Conservation (phyloP, 768 basidiomycete species). For the Boletales sp. region DNA sequence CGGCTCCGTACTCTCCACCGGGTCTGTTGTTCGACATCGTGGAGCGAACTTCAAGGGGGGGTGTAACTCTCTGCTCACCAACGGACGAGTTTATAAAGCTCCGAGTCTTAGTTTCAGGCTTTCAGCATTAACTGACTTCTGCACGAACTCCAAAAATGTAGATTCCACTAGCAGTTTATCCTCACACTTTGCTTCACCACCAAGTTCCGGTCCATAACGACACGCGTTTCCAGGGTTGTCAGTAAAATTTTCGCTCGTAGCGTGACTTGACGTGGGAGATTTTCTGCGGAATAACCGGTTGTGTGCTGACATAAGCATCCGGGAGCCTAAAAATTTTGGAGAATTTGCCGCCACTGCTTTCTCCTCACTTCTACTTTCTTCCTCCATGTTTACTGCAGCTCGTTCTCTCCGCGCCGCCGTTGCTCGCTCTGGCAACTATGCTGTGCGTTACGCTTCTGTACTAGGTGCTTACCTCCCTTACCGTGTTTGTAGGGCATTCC, state of each 20-base stretch:
- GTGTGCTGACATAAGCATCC: slow-evolving; percentile 27
- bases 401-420: slow-evolving; percentile 60
- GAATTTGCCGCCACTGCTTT: slow-evolving; percentile 31
- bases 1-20: slow-evolving; percentile 72
- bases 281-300: slow-evolving; percentile 8
- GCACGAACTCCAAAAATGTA: too few relatives aligned
- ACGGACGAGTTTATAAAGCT: too few relatives aligned
- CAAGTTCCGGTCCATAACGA: too few relatives aligned
- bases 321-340: slow-evolving; percentile 43
- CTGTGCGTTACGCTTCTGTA: slow-evolving; percentile 38
- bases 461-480: not conserved
- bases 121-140: too few relatives aligned
- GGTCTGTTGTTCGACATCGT: slow-evolving; percentile 39
- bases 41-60: too few relatives aligned
- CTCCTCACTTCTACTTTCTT: slow-evolving; percentile 34
- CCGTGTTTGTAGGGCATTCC: slow-evolving; percentile 49
- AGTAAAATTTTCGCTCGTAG: too few relatives aligned
- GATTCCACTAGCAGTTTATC: too few relatives aligned
- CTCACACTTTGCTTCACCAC: too few relatives aligned
- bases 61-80: too few relatives aligned
- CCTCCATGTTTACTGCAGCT: slow-evolving; percentile 71
- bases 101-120: too few relatives aligned
- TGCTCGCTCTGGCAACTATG: slow-evolving; percentile 60
- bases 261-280: slow-evolving; percentile 1
- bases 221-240: too few relatives aligned